Percentiles rank a stretch among this genome's conserved stretches.
Evolutionary conservation across 2,329 filamentous ascomycete genomes (phyloP).

Genomic region (Sporothrix pseudoabietina): DNA sequence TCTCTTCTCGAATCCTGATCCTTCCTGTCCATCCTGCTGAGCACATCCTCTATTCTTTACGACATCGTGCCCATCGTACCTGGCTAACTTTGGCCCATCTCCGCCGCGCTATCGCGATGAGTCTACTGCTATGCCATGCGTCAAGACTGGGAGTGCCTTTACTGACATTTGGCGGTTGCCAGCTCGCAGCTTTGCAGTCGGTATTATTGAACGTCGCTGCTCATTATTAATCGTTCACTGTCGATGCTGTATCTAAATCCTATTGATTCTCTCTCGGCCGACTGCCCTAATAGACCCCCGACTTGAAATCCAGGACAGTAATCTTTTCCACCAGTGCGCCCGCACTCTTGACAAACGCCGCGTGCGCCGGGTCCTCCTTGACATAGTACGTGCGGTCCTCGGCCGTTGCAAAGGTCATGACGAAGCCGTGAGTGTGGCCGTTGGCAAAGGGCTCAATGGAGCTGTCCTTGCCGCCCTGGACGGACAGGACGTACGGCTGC

Average conservation of each 20-base stretch:
- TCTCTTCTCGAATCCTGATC: background rate
- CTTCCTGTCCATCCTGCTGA: background rate
- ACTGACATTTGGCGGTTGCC: too few species aligned
- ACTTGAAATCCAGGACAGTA: conserved; percentile 62
- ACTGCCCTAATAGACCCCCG: conserved; percentile 45
- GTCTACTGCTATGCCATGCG: too few species aligned
- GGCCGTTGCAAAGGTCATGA: conserved; percentile 64
- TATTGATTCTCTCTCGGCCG: background rate
- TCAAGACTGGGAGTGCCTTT: too few species aligned
- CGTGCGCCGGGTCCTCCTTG: conserved; percentile 64
- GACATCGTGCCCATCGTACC: background rate
- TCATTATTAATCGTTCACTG: too few species aligned
- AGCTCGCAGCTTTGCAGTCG: too few species aligned
- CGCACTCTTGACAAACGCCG: conserved; percentile 58
- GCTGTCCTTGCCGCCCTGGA: conserved; percentile 63
- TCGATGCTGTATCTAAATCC: too few species aligned
- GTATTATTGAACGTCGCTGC: too few species aligned
- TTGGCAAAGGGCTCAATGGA: conserved; percentile 58
- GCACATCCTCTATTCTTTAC: too few species aligned
- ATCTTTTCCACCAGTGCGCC: conserved; percentile 54
- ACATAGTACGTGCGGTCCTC: conserved; percentile 71
- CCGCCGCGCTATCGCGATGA: background rate
- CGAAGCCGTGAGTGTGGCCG: conserved; percentile 69
- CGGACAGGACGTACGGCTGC: conserved; percentile 61
- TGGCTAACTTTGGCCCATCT: background rate